A percentile compares a stretch with the other conserved stretches of the same genome.
Evolutionary conservation across 805 yeast genomes (phyloP).

Genomic region (Sugiyamaella lignohabitans): DNA sequence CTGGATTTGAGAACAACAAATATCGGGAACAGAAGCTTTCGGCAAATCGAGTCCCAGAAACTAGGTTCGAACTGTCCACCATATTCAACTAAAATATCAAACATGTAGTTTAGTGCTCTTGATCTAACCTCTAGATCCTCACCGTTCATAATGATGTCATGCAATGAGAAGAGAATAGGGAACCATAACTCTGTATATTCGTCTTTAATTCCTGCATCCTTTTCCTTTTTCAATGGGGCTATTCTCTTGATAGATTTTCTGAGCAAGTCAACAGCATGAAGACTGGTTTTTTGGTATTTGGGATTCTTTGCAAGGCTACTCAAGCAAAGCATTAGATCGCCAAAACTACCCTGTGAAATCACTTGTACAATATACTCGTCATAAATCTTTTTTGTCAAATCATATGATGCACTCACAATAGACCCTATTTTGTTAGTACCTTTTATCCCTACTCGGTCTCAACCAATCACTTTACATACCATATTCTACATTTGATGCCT

Average conservation of each 20-base stretch:
- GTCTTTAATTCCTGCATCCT: slow-evolving; percentile 23
- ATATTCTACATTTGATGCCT: slow-evolving; percentile 56
- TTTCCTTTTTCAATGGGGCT: slow-evolving; percentile 33
- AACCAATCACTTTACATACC: slow-evolving; percentile 4
- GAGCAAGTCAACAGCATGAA: slow-evolving; percentile 73
- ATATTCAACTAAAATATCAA: slow-evolving; percentile 70
- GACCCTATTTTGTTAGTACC: slow-evolving; percentile 35
- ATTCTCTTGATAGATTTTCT: slow-evolving; percentile 54
- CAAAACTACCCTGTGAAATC: slow-evolving; percentile 59
- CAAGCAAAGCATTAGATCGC: slow-evolving; percentile 64
- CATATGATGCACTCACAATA: slow-evolving; percentile 58
- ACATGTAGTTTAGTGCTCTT: slow-evolving; percentile 73
- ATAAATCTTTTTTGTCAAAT: slow-evolving; percentile 55
- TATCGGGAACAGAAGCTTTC: slow-evolving; percentile 78
- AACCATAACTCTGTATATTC: slow-evolving; percentile 55
- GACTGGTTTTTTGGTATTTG: slow-evolving; percentile 68
- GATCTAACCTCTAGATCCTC: slow-evolving; percentile 93
- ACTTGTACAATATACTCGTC: slow-evolving; percentile 57
- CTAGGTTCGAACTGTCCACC: slow-evolving; percentile 69
- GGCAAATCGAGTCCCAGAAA: slow-evolving; percentile 80
- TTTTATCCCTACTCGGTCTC: not conserved
- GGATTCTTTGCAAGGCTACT: slow-evolving; percentile 74
- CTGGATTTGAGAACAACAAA: slow-evolving; percentile 71
- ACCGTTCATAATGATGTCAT: slow-evolving; percentile 86
- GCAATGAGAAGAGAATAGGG: slow-evolving; percentile 79